Conservation (phyloP, 805 yeast genomes). For the Candida pini region DNA sequence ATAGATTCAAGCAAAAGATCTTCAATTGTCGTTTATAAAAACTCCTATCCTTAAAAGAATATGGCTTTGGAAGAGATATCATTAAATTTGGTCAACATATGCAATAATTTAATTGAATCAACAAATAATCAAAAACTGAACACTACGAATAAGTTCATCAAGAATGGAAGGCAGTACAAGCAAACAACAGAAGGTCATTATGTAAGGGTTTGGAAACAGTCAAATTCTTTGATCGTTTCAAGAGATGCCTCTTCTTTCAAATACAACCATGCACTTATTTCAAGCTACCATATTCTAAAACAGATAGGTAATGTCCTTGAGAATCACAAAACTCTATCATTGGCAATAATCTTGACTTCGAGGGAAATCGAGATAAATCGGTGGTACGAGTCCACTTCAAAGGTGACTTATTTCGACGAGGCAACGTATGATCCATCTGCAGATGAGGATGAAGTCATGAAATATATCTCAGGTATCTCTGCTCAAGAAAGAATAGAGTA, state of each 20-base stretch:
- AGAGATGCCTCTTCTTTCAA: slow-evolving; percentile 17
- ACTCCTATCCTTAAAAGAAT: too few relatives aligned
- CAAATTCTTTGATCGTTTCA: slow-evolving; percentile 41
- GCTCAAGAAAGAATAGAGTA: slow-evolving; percentile 26
- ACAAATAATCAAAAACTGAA: slow-evolving; percentile 23
- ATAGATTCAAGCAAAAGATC: too few relatives aligned
- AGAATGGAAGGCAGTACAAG: slow-evolving; percentile 44
- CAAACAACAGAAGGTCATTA: slow-evolving; percentile 40
- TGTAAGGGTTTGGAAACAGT: slow-evolving; percentile 43
- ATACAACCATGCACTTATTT: slow-evolving; percentile 33
- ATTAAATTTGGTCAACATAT: slow-evolving; percentile 21
- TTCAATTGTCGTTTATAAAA: too few relatives aligned
- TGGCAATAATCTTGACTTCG: slow-evolving; percentile 44
- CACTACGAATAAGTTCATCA: slow-evolving; percentile 25
- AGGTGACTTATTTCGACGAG: slow-evolving; percentile 33
- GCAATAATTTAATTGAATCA: slow-evolving; percentile 20
- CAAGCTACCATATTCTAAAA: slow-evolving; percentile 38
- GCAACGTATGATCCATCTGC: slow-evolving; percentile 29
- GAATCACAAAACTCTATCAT: slow-evolving; percentile 36
- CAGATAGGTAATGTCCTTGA: slow-evolving; percentile 34
- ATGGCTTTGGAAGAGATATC: slow-evolving; percentile 25
- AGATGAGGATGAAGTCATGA: slow-evolving; percentile 29
- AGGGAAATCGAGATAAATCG: slow-evolving; percentile 40
- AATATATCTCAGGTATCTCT: slow-evolving; percentile 25
- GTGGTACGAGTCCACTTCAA: slow-evolving; percentile 45